These are phyloP conservation scores for Obba rivulosa DNA, from an alignment of 768 basidiomycete genomes.

Conservation along the genomic window DNA sequence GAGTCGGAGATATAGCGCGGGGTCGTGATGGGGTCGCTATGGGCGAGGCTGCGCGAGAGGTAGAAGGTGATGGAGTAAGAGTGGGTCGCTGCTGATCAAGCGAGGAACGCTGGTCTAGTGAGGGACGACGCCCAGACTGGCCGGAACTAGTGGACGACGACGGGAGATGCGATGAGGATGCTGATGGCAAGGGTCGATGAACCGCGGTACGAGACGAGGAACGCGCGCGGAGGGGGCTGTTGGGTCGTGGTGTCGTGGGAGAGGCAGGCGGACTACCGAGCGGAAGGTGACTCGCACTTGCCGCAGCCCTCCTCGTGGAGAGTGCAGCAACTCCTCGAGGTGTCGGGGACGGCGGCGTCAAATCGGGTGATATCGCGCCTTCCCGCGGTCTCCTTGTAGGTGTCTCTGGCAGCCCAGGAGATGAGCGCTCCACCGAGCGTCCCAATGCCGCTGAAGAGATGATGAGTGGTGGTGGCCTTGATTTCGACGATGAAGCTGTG, in stretches of 20 bases:
- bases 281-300: slow-evolving; percentile 39
- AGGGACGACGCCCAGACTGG: slow-evolving; percentile 32
- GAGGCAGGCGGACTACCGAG: slow-evolving; percentile 32
- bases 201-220: slow-evolving; percentile 37
- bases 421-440: slow-evolving; percentile 11
- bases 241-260: slow-evolving; percentile 32
- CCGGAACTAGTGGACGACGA: slow-evolving; percentile 23
- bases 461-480: slow-evolving; percentile 17
- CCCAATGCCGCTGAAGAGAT: slow-evolving; percentile 6
- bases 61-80: slow-evolving; percentile 32
- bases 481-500: slow-evolving; percentile 15
- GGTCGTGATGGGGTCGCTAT: slow-evolving; percentile 38
- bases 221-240: slow-evolving; percentile 40
- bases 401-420: slow-evolving; percentile 21
- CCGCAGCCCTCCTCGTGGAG: slow-evolving; percentile 30
- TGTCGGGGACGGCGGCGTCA: slow-evolving; percentile 45
- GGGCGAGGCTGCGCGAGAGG: slow-evolving; percentile 36
- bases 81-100: slow-evolving; percentile 11
- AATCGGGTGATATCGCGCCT: slow-evolving; percentile 16
- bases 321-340: slow-evolving; percentile 34
- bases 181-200: slow-evolving; percentile 39
- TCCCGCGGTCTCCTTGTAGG: slow-evolving; percentile 29
- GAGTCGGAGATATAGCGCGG: slow-evolving; percentile 25
- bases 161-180: slow-evolving; percentile 48
- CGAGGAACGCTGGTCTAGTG: slow-evolving; percentile 33